Evolutionary conservation across 73 alveolate genomes (phyloP).

Genomic region (Symbiodinium natans): DNA sequence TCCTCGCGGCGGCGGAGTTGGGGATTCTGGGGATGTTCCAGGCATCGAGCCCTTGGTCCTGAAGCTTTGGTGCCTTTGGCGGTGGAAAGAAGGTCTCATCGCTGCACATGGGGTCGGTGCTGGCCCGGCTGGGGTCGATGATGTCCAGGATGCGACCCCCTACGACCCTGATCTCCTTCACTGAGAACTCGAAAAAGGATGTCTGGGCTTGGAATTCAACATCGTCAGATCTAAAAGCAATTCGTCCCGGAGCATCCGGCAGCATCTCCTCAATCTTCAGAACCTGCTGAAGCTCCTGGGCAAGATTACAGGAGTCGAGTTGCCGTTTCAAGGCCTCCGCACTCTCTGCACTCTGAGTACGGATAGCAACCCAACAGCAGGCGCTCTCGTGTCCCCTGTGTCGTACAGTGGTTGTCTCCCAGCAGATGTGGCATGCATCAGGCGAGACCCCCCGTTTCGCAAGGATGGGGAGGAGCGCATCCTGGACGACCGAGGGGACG

Average conservation of each 20-base stretch:
- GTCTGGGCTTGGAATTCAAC: too few species aligned
- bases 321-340: background rate
- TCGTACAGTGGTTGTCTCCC: background rate
- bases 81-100: background rate
- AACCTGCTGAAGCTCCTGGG: background rate
- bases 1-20: background rate
- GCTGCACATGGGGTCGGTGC: slow-evolving; percentile 7
- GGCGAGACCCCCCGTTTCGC: background rate
- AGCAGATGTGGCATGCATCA: background rate
- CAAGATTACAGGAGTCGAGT: background rate
- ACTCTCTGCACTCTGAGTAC: background rate
- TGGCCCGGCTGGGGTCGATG: slow-evolving; percentile 13
- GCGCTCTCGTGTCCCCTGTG: background rate
- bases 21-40: background rate
- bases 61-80: too few species aligned
- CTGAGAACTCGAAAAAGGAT: background rate
- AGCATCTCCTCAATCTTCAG: too few species aligned
- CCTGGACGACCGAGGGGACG: background rate
- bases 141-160: background rate
- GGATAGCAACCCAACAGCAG: background rate
- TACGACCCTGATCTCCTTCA: background rate
- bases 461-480: background rate
- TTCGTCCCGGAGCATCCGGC: too few species aligned
- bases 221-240: too few species aligned
- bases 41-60: too few species aligned